These are phyloP conservation scores for Stagonosporopsis cucurbitacearum DNA, from an alignment of 2,329 filamentous ascomycete species.

Conservation along the genomic window DNA sequence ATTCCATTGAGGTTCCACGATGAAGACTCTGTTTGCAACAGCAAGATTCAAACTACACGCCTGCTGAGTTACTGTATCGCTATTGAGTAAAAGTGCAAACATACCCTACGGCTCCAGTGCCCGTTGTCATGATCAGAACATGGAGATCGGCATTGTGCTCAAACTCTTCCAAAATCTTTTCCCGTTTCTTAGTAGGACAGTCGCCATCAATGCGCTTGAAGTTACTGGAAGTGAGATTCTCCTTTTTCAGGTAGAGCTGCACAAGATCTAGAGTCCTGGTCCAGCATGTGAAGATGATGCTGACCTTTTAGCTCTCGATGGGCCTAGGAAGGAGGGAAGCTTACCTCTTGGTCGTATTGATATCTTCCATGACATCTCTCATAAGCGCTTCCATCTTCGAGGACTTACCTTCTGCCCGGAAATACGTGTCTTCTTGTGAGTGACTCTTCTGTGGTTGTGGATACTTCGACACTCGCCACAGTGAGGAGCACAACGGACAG, in stretches of 20 bases:
- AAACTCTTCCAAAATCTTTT: slow-evolving; percentile 52
- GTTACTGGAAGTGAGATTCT: slow-evolving; percentile 4
- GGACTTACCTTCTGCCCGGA: slow-evolving; percentile 38
- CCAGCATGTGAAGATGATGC: slow-evolving; percentile 45
- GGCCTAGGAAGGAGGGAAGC: too few species aligned
- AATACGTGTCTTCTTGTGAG: slow-evolving; percentile 36
- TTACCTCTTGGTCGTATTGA: slow-evolving; percentile 39
- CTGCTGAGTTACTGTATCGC: background rate
- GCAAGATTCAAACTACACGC: slow-evolving; percentile 56
- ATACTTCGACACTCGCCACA: slow-evolving; percentile 15
- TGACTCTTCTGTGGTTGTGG: background rate
- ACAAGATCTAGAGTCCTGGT: slow-evolving; percentile 39
- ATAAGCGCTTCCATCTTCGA: slow-evolving; percentile 47
- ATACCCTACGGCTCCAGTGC: slow-evolving; percentile 60
- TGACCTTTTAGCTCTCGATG: slow-evolving; percentile 1
- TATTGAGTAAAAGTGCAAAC: background rate
- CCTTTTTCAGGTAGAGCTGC: slow-evolving; percentile 17
- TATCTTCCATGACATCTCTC: slow-evolving; percentile 38
- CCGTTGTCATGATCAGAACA: slow-evolving; percentile 61
- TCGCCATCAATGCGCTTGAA: slow-evolving; percentile 56
- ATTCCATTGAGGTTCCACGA: slow-evolving; percentile 64
- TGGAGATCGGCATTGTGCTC: slow-evolving; percentile 24
- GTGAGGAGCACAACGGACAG: slow-evolving; percentile 34
- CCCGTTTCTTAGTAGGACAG: slow-evolving; percentile 45
- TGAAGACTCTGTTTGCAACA: slow-evolving; percentile 57